Percentiles rank a stretch among this genome's conserved stretches.
These are phyloP conservation scores for Ajuga reptans DNA, from an alignment of 305 asterid genomes.

Conservation along the genomic window DNA sequence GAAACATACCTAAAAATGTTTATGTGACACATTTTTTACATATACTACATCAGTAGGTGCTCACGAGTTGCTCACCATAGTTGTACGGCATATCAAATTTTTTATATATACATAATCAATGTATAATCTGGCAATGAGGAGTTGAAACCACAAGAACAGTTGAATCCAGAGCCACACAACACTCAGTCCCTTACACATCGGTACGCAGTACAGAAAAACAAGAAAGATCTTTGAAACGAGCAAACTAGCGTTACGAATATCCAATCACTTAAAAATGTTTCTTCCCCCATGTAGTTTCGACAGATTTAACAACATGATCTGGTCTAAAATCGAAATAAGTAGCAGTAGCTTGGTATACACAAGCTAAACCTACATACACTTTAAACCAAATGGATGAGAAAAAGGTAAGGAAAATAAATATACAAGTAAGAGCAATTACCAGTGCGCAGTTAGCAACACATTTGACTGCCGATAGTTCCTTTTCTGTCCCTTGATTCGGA, in stretches of 20 bases:
- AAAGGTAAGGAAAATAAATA: conserved; percentile 37
- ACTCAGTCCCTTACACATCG: too few species aligned
- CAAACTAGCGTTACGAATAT: background rate
- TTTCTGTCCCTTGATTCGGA: conserved; percentile 48
- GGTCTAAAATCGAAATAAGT: conserved; percentile 35
- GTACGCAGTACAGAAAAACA: too few species aligned
- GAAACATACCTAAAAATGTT: too few species aligned
- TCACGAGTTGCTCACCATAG: too few species aligned
- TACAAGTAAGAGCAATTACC: conserved; percentile 36
- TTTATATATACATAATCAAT: too few species aligned
- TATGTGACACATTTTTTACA: too few species aligned
- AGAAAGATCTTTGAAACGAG: background rate
- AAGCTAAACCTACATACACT: conserved; percentile 41
- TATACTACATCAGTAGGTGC: too few species aligned
- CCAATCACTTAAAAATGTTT: conserved; percentile 21
- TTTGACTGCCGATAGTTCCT: conserved; percentile 41
- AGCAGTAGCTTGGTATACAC: conserved; percentile 37
- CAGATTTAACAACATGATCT: conserved; percentile 18
- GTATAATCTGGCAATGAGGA: too few species aligned
- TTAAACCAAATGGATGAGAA: conserved; percentile 44
- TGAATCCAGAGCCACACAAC: too few species aligned
- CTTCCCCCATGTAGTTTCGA: conserved; percentile 11
- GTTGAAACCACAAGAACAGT: too few species aligned
- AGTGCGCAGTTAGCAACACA: conserved; percentile 37
- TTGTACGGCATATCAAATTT: too few species aligned